Evolutionary conservation across 2,329 filamentous ascomycete genomes (phyloP).

Genomic region (Acrocalymma vagum): DNA sequence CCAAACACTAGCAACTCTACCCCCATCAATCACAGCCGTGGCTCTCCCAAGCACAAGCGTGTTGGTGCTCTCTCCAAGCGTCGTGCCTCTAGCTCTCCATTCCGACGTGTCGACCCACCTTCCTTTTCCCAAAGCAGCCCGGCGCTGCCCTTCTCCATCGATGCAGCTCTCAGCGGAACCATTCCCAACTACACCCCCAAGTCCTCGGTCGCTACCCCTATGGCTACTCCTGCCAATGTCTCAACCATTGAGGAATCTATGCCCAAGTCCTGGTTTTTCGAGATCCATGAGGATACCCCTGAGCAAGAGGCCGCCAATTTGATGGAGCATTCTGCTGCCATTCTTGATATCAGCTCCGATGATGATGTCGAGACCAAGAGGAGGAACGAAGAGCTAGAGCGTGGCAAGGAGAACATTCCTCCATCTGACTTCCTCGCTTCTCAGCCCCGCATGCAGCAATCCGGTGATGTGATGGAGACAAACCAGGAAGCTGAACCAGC

Average conservation of each 20-base stretch:
- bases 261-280: constrained; percentile 80
- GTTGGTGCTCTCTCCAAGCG: constrained; percentile 73
- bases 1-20: constrained; percentile 53
- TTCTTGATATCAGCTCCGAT: constrained; percentile 88
- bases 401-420: constrained; percentile 93
- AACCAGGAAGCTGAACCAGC: constrained; percentile 18
- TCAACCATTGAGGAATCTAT: constrained; percentile 61
- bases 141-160: constrained; percentile 78
- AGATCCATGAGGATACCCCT: constrained; percentile 90
- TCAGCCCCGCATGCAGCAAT: constrained; percentile 20
- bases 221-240: constrained; percentile 36
- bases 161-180: constrained; percentile 82
- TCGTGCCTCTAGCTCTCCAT: constrained; percentile 68
- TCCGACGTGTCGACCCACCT: constrained; percentile 76
- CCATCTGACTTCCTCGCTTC: constrained; percentile 60
- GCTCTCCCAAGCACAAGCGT: constrained; percentile 79
- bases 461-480: constrained; percentile 21
- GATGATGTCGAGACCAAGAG: constrained; percentile 72
- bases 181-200: constrained; percentile 68
- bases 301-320: constrained; percentile 92
- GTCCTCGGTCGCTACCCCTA: constrained; percentile 34
- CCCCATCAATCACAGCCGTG: constrained; percentile 64
- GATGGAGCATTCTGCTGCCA: constrained; percentile 88
- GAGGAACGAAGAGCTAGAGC: constrained; percentile 63
- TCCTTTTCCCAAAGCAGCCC: constrained; percentile 60